Evolutionary conservation across 1,284 basidiomycete genomes (phyloP).

Genomic region (Ustanciosporium gigantosporum): DNA sequence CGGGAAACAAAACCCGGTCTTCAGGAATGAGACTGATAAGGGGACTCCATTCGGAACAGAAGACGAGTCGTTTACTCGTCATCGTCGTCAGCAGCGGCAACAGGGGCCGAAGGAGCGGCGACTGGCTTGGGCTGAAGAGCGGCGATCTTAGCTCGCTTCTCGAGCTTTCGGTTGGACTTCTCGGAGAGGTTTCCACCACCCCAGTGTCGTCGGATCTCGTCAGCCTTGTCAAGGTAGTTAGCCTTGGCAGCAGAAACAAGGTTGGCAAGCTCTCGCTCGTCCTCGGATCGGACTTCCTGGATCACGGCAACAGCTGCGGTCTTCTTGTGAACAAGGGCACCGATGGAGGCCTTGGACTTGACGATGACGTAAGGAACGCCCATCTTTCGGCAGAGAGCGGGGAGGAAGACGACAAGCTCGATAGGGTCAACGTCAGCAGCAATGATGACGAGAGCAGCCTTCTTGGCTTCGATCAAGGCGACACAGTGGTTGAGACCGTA

Average conservation of each 20-base stretch:
- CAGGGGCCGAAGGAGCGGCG: constrained; percentile 18
- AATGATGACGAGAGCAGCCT: constrained; percentile 93
- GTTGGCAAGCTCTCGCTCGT: constrained; percentile 88
- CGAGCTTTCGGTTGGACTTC: constrained; percentile 89
- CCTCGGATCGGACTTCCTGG: constrained; percentile 92
- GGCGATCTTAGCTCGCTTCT: constrained; percentile 89
- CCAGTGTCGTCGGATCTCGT: constrained; percentile 88
- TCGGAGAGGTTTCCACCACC: constrained; percentile 92
- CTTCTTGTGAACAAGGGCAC: constrained; percentile 97
- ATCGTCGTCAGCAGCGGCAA: constrained; percentile 31
- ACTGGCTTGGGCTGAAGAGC: constrained; percentile 60
- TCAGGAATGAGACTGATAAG: constrained; percentile 2
- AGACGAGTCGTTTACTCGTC: constrained; percentile 39
- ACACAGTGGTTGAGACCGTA: constrained; percentile 96
- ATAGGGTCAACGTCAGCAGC: constrained; percentile 99
- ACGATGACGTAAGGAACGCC: constrained; percentile 97
- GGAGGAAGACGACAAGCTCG: constrained; percentile 91
- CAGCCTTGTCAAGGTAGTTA: constrained; percentile 93
- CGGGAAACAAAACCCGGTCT: no score
- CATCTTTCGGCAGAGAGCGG: constrained; percentile 98
- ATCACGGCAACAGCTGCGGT: constrained; percentile 87
- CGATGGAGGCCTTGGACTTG: constrained; percentile 93
- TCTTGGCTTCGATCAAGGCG: constrained; percentile 88
- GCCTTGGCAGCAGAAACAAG: constrained; percentile 92
- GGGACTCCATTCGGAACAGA: no score